Conservation (phyloP, 1,284 basidiomycete species). For the Marasmius sp. region DNA sequence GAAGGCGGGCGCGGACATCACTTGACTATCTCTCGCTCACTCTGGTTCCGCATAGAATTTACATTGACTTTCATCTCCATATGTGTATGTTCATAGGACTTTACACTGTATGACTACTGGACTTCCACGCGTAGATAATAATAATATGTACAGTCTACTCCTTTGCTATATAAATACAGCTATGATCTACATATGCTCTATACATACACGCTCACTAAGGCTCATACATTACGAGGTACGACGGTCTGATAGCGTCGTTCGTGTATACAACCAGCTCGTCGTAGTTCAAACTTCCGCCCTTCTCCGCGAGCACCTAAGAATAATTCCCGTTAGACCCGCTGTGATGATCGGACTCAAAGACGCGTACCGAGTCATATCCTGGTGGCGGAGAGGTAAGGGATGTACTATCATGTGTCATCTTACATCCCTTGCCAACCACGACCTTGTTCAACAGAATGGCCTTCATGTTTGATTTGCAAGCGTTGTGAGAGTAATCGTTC, state of each 20-base stretch:
- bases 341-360: neutral
- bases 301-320: conserved; percentile 56
- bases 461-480: conserved; percentile 49
- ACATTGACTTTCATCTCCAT: too few species aligned
- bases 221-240: conserved; percentile 63
- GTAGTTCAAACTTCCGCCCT: conserved; percentile 59
- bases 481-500: conserved; percentile 62
- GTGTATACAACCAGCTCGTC: conserved; percentile 66
- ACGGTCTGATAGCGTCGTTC: conserved; percentile 64
- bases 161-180: neutral
- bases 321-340: conserved; percentile 1
- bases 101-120: too few species aligned
- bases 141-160: neutral
- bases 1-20: neutral
- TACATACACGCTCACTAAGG: conserved; percentile 23
- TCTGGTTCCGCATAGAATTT: too few species aligned
- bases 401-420: conserved; percentile 55
- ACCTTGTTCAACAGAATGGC: conserved; percentile 68
- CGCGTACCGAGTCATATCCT: conserved; percentile 60
- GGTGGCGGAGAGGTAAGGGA: conserved; percentile 51
- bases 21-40: too few species aligned
- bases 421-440: conserved; percentile 64
- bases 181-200: neutral
- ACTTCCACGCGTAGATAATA: neutral
- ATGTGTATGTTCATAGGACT: too few species aligned